phyloP scores from a whole-genome alignment of 176 grass and related monocot species.

The Eragrostis nindensis region DNA sequence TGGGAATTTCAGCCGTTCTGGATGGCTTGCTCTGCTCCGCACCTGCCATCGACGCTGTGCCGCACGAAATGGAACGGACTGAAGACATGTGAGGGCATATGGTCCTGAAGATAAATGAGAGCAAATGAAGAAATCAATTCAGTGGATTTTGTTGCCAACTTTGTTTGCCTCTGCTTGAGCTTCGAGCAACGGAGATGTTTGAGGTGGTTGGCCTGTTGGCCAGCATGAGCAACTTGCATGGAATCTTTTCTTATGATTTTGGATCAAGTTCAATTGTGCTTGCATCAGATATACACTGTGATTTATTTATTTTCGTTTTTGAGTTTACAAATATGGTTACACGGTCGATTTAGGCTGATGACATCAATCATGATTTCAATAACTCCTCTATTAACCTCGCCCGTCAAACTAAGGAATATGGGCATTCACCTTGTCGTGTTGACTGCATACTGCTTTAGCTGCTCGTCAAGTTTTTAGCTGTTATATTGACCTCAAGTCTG shows the following conservation, averaged over 20 bases:
- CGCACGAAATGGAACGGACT: not conserved
- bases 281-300: conserved; percentile 25
- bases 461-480: conserved; percentile 11
- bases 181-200: conserved; percentile 28
- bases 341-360: conserved; percentile 31
- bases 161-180: conserved; percentile 45
- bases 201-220: conserved; percentile 28
- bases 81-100: not conserved
- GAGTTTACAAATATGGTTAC: not conserved
- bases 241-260: conserved; percentile 38
- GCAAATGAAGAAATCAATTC: too few relatives aligned
- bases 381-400: not conserved
- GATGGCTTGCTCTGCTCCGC: conserved; percentile 9
- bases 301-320: too few relatives aligned
- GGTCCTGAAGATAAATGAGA: not conserved
- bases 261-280: conserved; percentile 26
- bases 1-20: conserved; percentile 9
- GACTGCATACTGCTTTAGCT: not conserved
- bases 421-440: not conserved
- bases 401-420: conserved; percentile 9
- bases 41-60: not conserved
- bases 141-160: conserved; percentile 19
- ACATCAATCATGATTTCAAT: conserved; percentile 24
- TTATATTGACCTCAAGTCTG: conserved; percentile 10
- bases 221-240: conserved; percentile 29